Evolutionary conservation across 495 filamentous ascomycete genomes (phyloP), one percentile per base, ranked within the genome.

Genomic region (Mycothermus thermophilus): DNA sequence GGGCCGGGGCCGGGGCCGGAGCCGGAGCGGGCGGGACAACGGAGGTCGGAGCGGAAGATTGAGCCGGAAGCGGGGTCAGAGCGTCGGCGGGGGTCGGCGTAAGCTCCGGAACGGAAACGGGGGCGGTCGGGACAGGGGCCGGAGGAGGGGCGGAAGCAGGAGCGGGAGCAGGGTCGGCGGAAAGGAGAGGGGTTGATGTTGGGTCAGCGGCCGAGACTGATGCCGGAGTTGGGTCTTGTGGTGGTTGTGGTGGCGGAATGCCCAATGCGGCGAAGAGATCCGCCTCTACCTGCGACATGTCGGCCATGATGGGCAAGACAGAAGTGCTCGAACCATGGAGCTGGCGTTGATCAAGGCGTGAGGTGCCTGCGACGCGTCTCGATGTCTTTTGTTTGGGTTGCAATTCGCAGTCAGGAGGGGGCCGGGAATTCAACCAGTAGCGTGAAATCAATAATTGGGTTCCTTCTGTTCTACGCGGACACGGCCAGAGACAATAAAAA

Each of bases 261-360:
- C 38, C 38, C 32, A 45, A 27, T 27, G 37, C 42, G 30, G 42
- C 42, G 8, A 45, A 27, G 12, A 45, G 41, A 8, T 44, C 41
- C n/a, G 31, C 41, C 20, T 39, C 36, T 30, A 44, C 4, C 26
- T 38, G 14, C 26, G 36, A 35, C 9, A 28, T 13, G 38, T 45
- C 42, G 34, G 42, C 42, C 42, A 45, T 45, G 30, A 14, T 32
- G 42, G 28, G 25, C 42, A 34, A 28, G 27, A 31, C 23, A 8
- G n/a, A 13, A 20, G 9, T 17, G 12, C n/a, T 32, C 33, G 6
- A 33, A 34, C 34, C 42, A 45, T 45, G 22, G 37, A 37, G 24
- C 5, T 21, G 20, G n/a, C 11, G 7, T 22, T 15, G 11, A 30
- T 29, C 9, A 5, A 17, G 8, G 13, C 5, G 13, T 25, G 5